Conservation (phyloP, 768 basidiomycete genomes). For the Lactarius akahatsu region DNA sequence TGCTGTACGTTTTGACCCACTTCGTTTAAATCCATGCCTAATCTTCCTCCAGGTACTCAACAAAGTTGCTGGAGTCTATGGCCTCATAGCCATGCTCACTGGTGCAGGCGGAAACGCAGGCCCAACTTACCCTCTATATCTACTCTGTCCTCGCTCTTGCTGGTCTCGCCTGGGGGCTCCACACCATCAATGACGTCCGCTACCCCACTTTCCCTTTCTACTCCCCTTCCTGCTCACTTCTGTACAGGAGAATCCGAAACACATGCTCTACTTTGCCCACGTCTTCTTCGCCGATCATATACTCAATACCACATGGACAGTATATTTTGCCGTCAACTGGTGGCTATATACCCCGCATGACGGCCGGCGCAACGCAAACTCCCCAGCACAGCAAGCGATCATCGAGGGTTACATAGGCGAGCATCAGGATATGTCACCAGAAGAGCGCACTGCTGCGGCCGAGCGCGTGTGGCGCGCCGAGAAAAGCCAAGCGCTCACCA, state of each 20-base stretch:
- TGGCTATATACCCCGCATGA: constrained; percentile 93
- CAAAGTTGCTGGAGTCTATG: constrained; percentile 97
- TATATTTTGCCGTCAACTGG: constrained; percentile 88
- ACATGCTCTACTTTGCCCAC: constrained; percentile 87
- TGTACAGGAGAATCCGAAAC: constrained; percentile 82
- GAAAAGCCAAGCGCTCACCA: constrained; percentile 72
- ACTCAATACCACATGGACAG: constrained; percentile 87
- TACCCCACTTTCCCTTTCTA: constrained; percentile 10
- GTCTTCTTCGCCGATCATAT: constrained; percentile 91
- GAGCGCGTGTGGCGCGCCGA: constrained; percentile 87
- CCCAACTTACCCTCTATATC: constrained; percentile 88
- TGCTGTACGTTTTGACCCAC: constrained; percentile 52
- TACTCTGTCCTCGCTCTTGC: constrained; percentile 86
- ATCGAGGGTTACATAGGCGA: constrained; percentile 50
- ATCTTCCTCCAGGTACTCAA: constrained; percentile 67
- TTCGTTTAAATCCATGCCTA: not conserved
- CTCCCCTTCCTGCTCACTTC: constrained; percentile 15
- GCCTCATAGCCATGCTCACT: constrained; percentile 85
- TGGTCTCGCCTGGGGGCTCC: constrained; percentile 83
- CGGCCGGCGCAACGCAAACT: constrained; percentile 76
- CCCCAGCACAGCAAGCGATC: constrained; percentile 84
- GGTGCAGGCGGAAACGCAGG: constrained; percentile 92
- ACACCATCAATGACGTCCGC: constrained; percentile 80
- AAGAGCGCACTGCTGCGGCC: constrained; percentile 69
- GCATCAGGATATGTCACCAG: constrained; percentile 55